Evolutionary conservation across 805 yeast species (phyloP), one percentile per base, ranked within the genome.

Genomic region (Ogataea paradorogensis): DNA sequence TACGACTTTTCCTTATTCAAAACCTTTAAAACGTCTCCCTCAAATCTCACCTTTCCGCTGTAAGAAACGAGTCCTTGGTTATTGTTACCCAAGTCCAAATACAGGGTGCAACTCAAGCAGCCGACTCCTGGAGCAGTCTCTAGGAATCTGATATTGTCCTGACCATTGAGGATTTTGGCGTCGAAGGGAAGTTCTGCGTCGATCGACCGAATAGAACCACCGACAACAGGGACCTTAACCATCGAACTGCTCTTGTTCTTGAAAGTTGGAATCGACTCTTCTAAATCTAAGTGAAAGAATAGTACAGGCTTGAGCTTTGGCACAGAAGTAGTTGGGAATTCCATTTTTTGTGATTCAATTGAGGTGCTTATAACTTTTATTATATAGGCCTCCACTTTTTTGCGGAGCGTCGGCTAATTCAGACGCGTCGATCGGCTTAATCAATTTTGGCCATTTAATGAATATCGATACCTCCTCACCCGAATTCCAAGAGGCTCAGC

Each of bases 41-140:
- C 57, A 40, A 67, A 60, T 38, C 67, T 62, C 40, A 71, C 66
- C 29, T 74, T 67, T 27, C 85, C 85, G 5, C 66, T 52, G 56
- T 78, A 79, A 31, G 61, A 59, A 39, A 74, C 50, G 42, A 61
- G 65, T 5, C 75, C 81, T 28, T 57, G 61, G 13, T 50, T 39
- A 43, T 65, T 70, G 26, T 43, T 49, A 9, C 42, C 45, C 34
- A 55, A 47, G 14, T 43, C 42, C 23, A 76, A 68, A 47, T 64
- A 74, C 38, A 78, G 42, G 36, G 67, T 68, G 55, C 82, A 77
- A 49, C 76, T 78, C 48, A 78, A 62, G 15, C 42, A 39, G 15
- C 63, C 62, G 28, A 55, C 43, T 1, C 42, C 8, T 9, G 62
- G 59, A n/a, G 52, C 52, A 9, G 61, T 40, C 18, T 55, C 45